phyloP scores from a whole-genome alignment of 2,329 filamentous ascomycete species.

The Aspergillus texensis region DNA sequence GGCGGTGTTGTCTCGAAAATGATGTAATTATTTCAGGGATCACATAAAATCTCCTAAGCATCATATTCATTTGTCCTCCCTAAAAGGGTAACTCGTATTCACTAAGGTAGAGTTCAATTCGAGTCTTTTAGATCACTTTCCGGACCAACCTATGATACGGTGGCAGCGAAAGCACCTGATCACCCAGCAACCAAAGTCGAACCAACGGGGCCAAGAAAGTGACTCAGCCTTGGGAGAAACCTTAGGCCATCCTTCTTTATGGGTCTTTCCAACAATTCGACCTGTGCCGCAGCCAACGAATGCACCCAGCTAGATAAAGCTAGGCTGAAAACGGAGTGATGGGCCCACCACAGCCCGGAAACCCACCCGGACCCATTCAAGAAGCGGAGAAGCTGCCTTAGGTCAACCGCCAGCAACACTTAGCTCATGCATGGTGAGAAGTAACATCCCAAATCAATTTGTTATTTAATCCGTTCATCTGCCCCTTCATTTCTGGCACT shows the following conservation, averaged over 20 bases:
- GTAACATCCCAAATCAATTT: neutral
- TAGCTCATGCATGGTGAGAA: neutral
- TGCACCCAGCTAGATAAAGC: neutral
- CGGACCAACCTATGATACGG: neutral
- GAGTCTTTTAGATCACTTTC: neutral
- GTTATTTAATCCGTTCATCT: neutral
- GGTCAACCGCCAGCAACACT: neutral
- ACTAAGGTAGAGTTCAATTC: neutral
- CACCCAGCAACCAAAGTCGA: neutral
- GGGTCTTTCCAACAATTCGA: neutral
- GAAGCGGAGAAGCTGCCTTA: neutral
- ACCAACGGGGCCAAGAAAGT: constrained; percentile 1
- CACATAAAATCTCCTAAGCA: neutral
- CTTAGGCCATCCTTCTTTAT: neutral
- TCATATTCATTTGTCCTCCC: neutral
- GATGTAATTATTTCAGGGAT: neutral
- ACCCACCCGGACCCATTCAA: neutral
- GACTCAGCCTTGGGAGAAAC: constrained; percentile 16
- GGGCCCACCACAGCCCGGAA: neutral
- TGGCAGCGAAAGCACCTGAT: neutral
- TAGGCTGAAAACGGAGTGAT: neutral
- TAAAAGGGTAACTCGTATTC: constrained; percentile 5
- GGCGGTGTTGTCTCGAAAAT: neutral
- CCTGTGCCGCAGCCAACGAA: neutral
- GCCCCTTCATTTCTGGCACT: neutral